These are phyloP conservation scores for Neospora caninum DNA, from an alignment of 169 alveolate species.

Conservation along the genomic window DNA sequence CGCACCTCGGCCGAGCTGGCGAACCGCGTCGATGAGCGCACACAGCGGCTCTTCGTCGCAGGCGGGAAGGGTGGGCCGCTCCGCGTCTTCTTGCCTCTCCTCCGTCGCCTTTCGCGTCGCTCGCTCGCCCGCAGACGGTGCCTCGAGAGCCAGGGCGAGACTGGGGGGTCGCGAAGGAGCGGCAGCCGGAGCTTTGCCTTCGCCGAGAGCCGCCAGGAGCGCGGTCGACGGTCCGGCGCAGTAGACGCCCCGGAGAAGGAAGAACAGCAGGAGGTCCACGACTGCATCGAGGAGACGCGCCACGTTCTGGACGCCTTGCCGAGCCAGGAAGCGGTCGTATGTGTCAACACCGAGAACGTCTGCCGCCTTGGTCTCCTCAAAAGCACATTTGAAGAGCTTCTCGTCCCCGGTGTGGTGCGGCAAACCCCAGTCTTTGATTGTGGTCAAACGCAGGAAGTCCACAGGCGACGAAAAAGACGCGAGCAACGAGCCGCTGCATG, in stretches of 20 bases:
- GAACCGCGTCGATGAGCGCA: background rate
- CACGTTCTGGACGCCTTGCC: background rate
- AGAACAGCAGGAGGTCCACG: conserved; percentile 1
- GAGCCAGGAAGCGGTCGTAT: background rate
- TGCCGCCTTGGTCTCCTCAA: background rate
- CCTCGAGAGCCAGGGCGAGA: background rate
- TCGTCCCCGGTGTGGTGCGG: background rate
- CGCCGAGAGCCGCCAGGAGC: background rate
- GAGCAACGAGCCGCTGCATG: too few species aligned
- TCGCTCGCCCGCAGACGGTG: background rate
- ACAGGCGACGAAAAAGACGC: background rate
- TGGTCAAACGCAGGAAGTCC: background rate
- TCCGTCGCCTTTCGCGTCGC: background rate
- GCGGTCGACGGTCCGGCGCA: background rate
- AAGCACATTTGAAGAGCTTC: conserved; percentile 2
- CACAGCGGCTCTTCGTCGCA: background rate
- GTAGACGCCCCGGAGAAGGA: background rate
- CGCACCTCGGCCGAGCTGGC: background rate
- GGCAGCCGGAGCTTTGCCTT: background rate
- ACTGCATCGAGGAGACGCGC: conserved; percentile 7
- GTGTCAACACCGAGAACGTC: background rate
- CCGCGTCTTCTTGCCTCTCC: background rate
- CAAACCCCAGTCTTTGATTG: background rate
- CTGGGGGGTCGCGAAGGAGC: background rate
- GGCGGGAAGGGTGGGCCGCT: background rate